Evolutionary conservation across 805 yeast genomes (phyloP).

Genomic region (Metschnikowia vanudenii): DNA sequence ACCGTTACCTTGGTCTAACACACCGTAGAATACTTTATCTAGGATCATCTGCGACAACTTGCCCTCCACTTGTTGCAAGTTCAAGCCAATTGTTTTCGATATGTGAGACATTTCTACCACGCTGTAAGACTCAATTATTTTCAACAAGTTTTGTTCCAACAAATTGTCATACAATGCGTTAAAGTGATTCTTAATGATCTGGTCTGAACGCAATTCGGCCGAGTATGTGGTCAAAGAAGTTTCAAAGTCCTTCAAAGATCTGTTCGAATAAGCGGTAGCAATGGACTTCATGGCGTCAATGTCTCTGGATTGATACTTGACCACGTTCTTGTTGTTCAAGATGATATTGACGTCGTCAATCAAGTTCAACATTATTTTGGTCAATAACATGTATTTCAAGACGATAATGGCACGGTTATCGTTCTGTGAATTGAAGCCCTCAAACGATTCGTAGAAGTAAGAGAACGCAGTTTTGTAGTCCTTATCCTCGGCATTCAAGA

Average conservation of each 20-base stretch:
- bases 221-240: constrained; percentile 69
- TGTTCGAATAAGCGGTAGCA: constrained; percentile 82
- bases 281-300: constrained; percentile 96
- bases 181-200: constrained; percentile 87
- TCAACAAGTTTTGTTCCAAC: constrained; percentile 87
- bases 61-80: constrained; percentile 85
- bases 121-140: constrained; percentile 93
- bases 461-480: constrained; percentile 96
- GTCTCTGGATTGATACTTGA: constrained; percentile 75
- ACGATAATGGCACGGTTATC: constrained; percentile 64
- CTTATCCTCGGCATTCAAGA: constrained; percentile 92
- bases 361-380: constrained; percentile 88
- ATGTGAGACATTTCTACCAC: constrained; percentile 92
- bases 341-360: constrained; percentile 83
- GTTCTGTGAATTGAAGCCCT: constrained; percentile 75
- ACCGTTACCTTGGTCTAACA: constrained; percentile 96
- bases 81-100: constrained; percentile 84
- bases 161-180: constrained; percentile 89
- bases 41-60: constrained; percentile 94
- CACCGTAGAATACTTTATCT: constrained; percentile 94
- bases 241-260: constrained; percentile 90
- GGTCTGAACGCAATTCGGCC: constrained; percentile 77
- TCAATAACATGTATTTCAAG: constrained; percentile 86
- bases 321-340: constrained; percentile 63
- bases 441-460: constrained; percentile 92